A percentile compares a stretch with the other conserved stretches of the same genome.
Conservation (phyloP, 805 yeast genomes). For the Torulaspora maleeae region DNA sequence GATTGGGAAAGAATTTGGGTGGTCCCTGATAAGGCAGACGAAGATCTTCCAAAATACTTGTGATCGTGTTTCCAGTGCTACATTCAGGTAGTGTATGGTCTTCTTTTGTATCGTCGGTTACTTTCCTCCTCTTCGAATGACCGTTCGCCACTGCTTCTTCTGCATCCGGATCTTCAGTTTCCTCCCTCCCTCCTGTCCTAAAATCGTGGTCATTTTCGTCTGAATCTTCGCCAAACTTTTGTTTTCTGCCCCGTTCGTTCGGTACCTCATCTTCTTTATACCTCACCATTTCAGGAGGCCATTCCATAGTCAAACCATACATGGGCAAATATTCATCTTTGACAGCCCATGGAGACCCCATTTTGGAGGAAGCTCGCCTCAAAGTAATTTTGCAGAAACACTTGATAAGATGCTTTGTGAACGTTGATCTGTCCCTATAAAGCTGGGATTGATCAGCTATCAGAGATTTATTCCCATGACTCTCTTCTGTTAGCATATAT, state of each 20-base stretch:
- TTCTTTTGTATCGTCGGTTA: constrained; percentile 8
- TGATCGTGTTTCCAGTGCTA: constrained; percentile 12
- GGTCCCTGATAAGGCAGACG: constrained; percentile 26
- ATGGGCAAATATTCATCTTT: constrained; percentile 53
- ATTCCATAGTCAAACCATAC: constrained; percentile 34
- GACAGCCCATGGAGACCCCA: constrained; percentile 96
- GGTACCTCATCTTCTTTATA: constrained; percentile 30
- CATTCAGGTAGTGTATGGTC: constrained; percentile 9
- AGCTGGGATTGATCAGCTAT: constrained; percentile 71
- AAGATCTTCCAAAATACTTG: constrained; percentile 29
- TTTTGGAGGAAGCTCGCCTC: constrained; percentile 69
- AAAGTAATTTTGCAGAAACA: constrained; percentile 72
- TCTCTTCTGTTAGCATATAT: constrained; percentile 62
- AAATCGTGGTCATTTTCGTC: constrained; percentile 29
- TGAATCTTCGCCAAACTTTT: constrained; percentile 18
- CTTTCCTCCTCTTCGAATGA: constrained; percentile 15
- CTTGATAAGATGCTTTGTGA: constrained; percentile 85
- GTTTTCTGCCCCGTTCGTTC: constrained; percentile 11
- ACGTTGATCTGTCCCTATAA: constrained; percentile 75
- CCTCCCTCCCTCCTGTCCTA: constrained; percentile 17
- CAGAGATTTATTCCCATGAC: constrained; percentile 49
- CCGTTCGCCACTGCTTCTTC: constrained; percentile 6
- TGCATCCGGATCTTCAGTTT: constrained; percentile 19
- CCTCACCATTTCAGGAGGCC: constrained; percentile 33
- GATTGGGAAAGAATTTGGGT: constrained; percentile 17